Evolutionary conservation across 148 eudicot genomes (phyloP).

Genomic region (Camellia sinensis): DNA sequence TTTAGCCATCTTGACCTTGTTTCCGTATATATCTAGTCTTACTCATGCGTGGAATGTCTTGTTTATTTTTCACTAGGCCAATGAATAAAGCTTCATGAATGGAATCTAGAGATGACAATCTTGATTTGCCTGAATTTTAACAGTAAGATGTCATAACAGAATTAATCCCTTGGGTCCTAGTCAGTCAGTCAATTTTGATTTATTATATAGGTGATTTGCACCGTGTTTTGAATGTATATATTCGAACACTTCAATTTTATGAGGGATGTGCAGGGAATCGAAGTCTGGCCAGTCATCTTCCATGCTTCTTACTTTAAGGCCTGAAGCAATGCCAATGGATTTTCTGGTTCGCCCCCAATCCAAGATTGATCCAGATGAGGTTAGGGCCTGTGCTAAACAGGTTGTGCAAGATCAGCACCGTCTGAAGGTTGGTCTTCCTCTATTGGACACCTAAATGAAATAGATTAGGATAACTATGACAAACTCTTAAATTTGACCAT

Average conservation of each 20-base stretch:
- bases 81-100: constrained; percentile 55
- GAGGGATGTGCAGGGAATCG: constrained; percentile 40
- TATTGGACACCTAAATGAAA: neutral
- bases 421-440: constrained; percentile 51
- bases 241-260: constrained; percentile 10
- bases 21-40: neutral
- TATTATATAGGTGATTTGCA: too few relatives aligned
- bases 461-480: neutral
- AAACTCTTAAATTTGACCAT: neutral
- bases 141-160: constrained; percentile 43
- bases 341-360: constrained; percentile 91
- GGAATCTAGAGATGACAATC: constrained; percentile 73
- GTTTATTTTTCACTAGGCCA: constrained; percentile 46
- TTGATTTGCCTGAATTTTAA: constrained; percentile 63
- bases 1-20: neutral
- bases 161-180: neutral
- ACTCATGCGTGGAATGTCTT: neutral
- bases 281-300: constrained; percentile 73
- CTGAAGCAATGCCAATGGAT: constrained; percentile 95
- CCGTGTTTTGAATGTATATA: neutral
- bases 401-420: constrained; percentile 74
- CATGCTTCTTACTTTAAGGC: constrained; percentile 70
- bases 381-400: constrained; percentile 84
- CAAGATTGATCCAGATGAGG: constrained; percentile 90
- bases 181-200: neutral